Conservation (phyloP, 768 basidiomycete species). For the Boletus barrowsii region DNA sequence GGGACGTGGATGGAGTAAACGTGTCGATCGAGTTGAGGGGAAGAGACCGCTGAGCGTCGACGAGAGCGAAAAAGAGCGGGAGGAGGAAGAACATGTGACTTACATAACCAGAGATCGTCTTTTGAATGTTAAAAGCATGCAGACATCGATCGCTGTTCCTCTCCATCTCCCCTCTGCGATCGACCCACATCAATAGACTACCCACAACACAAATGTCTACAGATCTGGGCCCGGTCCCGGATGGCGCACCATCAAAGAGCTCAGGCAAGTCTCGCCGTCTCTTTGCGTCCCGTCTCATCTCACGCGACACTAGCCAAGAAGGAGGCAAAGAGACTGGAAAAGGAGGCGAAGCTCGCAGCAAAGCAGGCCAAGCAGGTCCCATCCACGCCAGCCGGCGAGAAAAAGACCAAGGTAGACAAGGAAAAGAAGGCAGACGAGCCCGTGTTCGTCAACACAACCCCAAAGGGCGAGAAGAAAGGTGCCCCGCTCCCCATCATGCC, state of each 20-base stretch:
- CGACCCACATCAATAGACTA: neutral
- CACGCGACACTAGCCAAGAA: slow-evolving; percentile 60
- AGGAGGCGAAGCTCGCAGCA: slow-evolving; percentile 73
- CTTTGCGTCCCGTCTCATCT: neutral
- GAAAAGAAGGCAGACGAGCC: slow-evolving; percentile 66
- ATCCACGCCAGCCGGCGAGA: slow-evolving; percentile 45
- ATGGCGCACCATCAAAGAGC: slow-evolving; percentile 34
- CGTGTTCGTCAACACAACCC: slow-evolving; percentile 86
- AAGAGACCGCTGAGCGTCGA: slow-evolving; percentile 25
- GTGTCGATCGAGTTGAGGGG: slow-evolving; percentile 35
- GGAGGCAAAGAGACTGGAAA: slow-evolving; percentile 78
- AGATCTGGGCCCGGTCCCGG: neutral
- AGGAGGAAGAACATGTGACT: neutral
- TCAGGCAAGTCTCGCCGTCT: slow-evolving; percentile 31
- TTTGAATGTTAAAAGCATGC: slow-evolving; percentile 13
- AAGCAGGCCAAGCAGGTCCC: slow-evolving; percentile 47
- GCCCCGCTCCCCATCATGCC: slow-evolving; percentile 1
- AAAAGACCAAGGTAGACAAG: slow-evolving; percentile 75
- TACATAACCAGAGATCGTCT: neutral
- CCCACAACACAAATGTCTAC: slow-evolving; percentile 9
- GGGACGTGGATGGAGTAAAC: slow-evolving; percentile 32
- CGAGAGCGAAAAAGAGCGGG: neutral
- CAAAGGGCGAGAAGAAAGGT: slow-evolving; percentile 95
- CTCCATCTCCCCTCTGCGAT: neutral
- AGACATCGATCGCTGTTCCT: slow-evolving; percentile 19